phyloP scores from a whole-genome alignment of 352 stramenopile species.

The Pythium vanterpoolii region DNA sequence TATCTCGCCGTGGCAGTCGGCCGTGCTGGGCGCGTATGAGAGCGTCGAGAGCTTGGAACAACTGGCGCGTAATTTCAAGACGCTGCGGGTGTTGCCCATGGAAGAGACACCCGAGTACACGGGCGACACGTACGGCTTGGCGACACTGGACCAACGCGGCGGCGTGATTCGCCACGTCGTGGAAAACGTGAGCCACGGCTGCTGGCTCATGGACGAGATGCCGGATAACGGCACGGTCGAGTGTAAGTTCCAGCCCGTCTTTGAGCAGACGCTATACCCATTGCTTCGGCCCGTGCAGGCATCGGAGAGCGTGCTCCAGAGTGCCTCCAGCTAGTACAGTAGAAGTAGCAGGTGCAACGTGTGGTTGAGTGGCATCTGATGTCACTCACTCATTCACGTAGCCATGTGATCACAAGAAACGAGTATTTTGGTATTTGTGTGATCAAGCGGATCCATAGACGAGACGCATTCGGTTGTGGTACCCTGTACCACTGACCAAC shows the following conservation, averaged over 20 bases:
- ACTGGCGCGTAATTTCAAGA: conserved; percentile 21
- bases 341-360: no score
- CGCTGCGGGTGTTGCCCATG: conserved; percentile 32
- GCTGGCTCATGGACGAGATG: conserved; percentile 30
- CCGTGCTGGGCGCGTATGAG: conserved; percentile 33
- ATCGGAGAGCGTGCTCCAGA: no score
- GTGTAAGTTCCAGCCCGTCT: conserved; percentile 40
- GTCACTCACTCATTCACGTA: no score
- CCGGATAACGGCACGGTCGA: neutral
- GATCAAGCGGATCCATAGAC: no score
- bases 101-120: conserved; percentile 35
- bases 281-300: neutral
- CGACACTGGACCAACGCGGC: conserved; percentile 28
- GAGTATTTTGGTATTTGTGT: no score
- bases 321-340: no score
- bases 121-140: conserved; percentile 34
- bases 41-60: conserved; percentile 34
- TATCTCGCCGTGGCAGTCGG: conserved; percentile 37
- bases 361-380: no score
- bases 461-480: neutral
- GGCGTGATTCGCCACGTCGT: conserved; percentile 23
- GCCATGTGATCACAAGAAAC: no score
- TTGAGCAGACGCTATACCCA: conserved; percentile 29
- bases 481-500: neutral
- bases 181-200: conserved; percentile 26